A percentile compares a stretch with the other conserved stretches of the same genome.
phyloP scores from a whole-genome alignment of 2,329 filamentous ascomycete genomes.

The Monilinia vaccinii-corymbosi region DNA sequence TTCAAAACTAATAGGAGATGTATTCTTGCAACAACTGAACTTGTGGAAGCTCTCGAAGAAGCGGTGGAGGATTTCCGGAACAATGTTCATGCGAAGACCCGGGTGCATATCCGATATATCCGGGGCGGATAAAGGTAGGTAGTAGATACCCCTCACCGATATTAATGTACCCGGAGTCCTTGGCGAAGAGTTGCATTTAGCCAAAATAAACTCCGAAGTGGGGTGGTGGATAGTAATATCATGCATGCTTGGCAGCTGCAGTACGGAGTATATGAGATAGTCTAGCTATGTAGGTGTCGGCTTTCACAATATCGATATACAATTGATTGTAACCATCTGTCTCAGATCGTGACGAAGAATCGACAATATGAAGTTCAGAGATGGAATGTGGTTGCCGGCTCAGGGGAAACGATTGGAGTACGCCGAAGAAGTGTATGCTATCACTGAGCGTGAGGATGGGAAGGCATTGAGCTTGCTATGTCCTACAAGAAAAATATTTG shows the following conservation, averaged over 20 bases:
- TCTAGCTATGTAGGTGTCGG: background rate
- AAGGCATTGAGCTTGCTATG: slow-evolving; percentile 46
- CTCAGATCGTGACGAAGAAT: background rate
- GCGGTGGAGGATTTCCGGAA: slow-evolving; percentile 1
- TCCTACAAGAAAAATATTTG: slow-evolving; percentile 45
- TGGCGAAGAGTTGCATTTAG: slow-evolving; percentile 7
- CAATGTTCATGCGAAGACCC: slow-evolving; percentile 6
- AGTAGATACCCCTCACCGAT: background rate
- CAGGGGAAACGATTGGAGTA: slow-evolving; percentile 54
- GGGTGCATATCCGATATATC: no score
- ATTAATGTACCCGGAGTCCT: slow-evolving; percentile 1
- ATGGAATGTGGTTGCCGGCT: slow-evolving; percentile 59
- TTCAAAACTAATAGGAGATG: no score
- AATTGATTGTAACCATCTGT: background rate
- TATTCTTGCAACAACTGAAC: no score
- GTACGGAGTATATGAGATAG: background rate
- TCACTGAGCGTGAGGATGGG: slow-evolving; percentile 35
- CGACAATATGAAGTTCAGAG: slow-evolving; percentile 47
- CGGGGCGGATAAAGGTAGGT: slow-evolving; percentile 7
- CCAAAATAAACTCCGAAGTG: background rate
- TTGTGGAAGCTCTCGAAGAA: background rate
- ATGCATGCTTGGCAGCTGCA: background rate
- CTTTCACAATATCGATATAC: background rate
- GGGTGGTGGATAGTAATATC: background rate
- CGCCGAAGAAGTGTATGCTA: slow-evolving; percentile 53